These are phyloP conservation scores for Kodamaea hsintzibuensis DNA, from an alignment of 805 yeast species.

Conservation along the genomic window DNA sequence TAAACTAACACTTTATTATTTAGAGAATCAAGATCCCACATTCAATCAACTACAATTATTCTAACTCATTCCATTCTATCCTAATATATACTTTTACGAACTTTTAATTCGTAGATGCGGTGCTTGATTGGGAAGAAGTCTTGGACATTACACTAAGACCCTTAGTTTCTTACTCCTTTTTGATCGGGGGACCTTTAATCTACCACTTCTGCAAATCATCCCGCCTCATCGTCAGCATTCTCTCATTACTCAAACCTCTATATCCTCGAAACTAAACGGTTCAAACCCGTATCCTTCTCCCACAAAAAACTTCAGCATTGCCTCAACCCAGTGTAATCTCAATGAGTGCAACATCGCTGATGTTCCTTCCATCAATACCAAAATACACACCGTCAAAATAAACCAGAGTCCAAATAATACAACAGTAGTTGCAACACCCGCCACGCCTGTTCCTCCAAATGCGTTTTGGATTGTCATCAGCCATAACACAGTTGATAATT, in stretches of 20 bases:
- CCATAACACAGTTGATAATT: conserved; percentile 94
- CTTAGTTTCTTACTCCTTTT: too few species aligned
- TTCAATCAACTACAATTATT: too few species aligned
- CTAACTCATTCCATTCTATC: too few species aligned
- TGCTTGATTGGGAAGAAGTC: too few species aligned
- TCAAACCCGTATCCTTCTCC: conserved; percentile 93
- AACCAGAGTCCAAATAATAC: conserved; percentile 94
- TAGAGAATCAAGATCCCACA: too few species aligned
- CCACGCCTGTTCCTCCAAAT: conserved; percentile 61
- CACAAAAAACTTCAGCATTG: conserved; percentile 96
- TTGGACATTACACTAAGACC: too few species aligned
- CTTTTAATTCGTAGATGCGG: too few species aligned
- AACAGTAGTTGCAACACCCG: conserved; percentile 75
- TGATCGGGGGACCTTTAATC: too few species aligned
- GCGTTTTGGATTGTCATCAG: conserved; percentile 87
- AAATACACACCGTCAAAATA: conserved; percentile 80
- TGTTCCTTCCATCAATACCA: conserved; percentile 98
- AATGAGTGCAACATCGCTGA: conserved; percentile 99
- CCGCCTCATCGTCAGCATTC: too few species aligned
- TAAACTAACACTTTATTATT: too few species aligned
- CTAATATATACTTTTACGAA: too few species aligned
- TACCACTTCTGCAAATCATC: too few species aligned
- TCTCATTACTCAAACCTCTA: conserved; percentile 4
- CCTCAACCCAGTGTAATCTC: conserved; percentile 98
- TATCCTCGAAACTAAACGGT: conserved; percentile 69